Base-by-base conservation (phyloP, 78 protist genomes). In the Chrysochromulina parva region DNA sequence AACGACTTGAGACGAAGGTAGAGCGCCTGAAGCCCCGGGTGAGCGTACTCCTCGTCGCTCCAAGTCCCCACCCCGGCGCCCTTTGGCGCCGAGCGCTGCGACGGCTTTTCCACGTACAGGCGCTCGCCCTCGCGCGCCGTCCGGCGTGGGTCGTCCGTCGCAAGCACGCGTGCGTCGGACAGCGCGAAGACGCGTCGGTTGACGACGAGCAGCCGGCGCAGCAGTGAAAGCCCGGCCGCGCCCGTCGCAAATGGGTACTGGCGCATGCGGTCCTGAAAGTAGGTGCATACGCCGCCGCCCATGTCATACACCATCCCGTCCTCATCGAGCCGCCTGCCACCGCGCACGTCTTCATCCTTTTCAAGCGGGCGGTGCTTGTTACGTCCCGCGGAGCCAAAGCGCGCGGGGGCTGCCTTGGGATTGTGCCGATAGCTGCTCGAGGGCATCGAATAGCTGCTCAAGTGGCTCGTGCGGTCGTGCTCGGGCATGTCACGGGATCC, bases 281-380 rank as follows among this genome's bases (percentile, higher is more conserved):
- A 67, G 76, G 22, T 3, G 76, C 3, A 2, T 2, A 1, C 3
- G 76, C 76, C 76, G 48, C 13, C 76, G 50, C 16, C 48, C 76
- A 67, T 67, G 22, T 67, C 76, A 48, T 67, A 67, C 76, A 67
- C 76, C 76, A 67, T 67, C 24, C 76, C 76, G 16, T 67, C 76
- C 76, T 22, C 50, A 10, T 67, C 76, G 50, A 67, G 48, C 14
- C 76, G 76, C 50, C 10, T 3, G 47, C 76, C 76, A 10, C 76
- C 76, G 9, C 20, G 50, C 48, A 67, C 48, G 48, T 67, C 76
- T 14, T 67, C 76, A 48, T 48, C 76, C 48, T 67, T 14, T 28
- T 48, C 22, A 28, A 67, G 76, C 76, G 50, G 22, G 47, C 76
- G 22, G 28, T 2, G 16, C 76, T 2, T 2, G 22, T 2, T 3